phyloP scores from a whole-genome alignment of 2,329 filamentous ascomycete species.

The Neoarthrinium moseri region DNA sequence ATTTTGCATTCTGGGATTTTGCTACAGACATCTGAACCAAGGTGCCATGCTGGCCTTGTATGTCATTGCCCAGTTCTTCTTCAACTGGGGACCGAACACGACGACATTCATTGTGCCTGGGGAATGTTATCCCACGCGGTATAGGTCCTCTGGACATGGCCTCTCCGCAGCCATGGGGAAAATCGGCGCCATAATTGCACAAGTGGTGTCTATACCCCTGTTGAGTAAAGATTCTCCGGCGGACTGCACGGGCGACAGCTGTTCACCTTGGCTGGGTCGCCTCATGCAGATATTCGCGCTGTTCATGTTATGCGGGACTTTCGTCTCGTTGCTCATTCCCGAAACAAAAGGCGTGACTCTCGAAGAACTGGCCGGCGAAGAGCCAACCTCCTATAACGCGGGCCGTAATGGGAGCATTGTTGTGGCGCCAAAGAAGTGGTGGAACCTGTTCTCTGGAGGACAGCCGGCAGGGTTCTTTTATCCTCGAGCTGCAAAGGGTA shows the following conservation, averaged over 20 bases:
- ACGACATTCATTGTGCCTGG: constrained; percentile 66
- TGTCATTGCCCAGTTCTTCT: constrained; percentile 64
- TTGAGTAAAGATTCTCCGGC: constrained; percentile 54
- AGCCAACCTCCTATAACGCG: constrained; percentile 56
- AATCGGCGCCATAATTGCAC: constrained; percentile 66
- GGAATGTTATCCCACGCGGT: constrained; percentile 64
- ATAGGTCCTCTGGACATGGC: constrained; percentile 62
- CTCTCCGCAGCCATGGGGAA: constrained; percentile 67
- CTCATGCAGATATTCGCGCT: constrained; percentile 77
- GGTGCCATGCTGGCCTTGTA: constrained; percentile 58
- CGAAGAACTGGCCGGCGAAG: constrained; percentile 68
- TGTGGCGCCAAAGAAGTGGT: constrained; percentile 30
- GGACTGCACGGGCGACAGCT: constrained; percentile 45
- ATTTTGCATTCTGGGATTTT: constrained; percentile 63
- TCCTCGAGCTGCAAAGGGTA: constrained; percentile 27
- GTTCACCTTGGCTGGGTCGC: constrained; percentile 64
- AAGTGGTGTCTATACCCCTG: constrained; percentile 63
- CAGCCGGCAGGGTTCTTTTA: constrained; percentile 51
- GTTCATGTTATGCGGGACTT: constrained; percentile 73
- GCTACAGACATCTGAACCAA: constrained; percentile 47
- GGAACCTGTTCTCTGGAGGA: constrained; percentile 50
- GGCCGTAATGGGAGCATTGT: constrained; percentile 50
- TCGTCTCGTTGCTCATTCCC: constrained; percentile 70
- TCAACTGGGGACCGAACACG: constrained; percentile 65
- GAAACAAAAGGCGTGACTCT: constrained; percentile 75